A percentile compares a stretch with the other conserved stretches of the same genome.
Conservation (phyloP, 1,284 basidiomycete species). For the Sphagnurus paluster region DNA sequence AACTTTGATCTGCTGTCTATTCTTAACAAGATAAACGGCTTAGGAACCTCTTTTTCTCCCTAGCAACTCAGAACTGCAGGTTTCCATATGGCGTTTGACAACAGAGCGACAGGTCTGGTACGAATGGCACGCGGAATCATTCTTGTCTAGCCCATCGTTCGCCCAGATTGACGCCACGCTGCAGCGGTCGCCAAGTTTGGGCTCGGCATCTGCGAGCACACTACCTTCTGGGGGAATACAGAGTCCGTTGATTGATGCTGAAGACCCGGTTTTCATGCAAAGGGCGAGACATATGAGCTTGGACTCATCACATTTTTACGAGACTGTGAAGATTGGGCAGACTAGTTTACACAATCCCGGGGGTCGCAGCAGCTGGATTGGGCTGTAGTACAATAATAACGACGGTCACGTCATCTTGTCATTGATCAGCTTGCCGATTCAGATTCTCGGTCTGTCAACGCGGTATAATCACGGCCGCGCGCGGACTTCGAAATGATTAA, state of each 20-base stretch:
- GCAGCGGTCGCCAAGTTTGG: conserved; percentile 14
- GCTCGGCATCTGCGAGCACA: conserved; percentile 32
- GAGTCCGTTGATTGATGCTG: conserved; percentile 64
- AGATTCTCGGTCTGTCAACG: too few relatives aligned
- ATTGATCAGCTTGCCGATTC: too few relatives aligned
- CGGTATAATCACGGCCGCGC: not conserved
- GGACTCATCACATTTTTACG: conserved; percentile 22
- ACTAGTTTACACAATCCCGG: conserved; percentile 88
- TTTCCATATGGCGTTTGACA: conserved; percentile 93
- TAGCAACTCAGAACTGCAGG: conserved; percentile 87
- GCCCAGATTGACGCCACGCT: conserved; percentile 25
- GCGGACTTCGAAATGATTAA: conserved; percentile 25
- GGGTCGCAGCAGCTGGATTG: conserved; percentile 92
- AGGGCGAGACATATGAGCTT: conserved; percentile 12
- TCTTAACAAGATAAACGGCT: not conserved
- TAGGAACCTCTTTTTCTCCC: conserved; percentile 94
- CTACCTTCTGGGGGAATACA: conserved; percentile 41
- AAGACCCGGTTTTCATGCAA: conserved; percentile 38
- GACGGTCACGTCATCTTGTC: not conserved
- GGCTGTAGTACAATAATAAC: conserved; percentile 44
- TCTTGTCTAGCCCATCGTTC: conserved; percentile 53
- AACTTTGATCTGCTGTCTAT: not conserved
- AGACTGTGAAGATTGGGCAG: conserved; percentile 87
- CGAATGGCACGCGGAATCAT: conserved; percentile 96
- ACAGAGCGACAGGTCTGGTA: conserved; percentile 94